Evolutionary conservation across 805 yeast genomes (phyloP), one percentile per base, ranked within the genome.

Genomic region (Saccharomycopsis synnaedendra): DNA sequence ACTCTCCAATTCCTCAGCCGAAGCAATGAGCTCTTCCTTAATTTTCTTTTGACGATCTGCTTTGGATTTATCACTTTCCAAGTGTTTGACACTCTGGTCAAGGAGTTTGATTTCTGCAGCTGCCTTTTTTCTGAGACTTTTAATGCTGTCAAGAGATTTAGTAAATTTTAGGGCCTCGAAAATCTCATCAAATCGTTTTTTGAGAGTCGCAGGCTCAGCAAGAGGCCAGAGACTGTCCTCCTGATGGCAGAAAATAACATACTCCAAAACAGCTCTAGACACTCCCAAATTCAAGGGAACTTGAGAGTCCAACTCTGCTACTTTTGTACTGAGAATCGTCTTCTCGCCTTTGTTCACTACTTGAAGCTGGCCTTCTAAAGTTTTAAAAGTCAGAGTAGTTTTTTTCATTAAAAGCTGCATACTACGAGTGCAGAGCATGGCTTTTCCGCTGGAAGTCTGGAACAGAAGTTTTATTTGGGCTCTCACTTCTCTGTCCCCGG

Each of bases 171-270:
- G 76, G 0, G 97, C 96, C 64, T 93, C 97, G 58, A 93, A 93
- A 5, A 93, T 90, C 63, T 93, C 98, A 62, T 93, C 98, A 58
- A 93, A 94, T 46, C 90, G 75, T 64, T 89, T 89, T 64, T 93
- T 94, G 60, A 93, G 71, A 8, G 74, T 74, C 2, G 95, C 72
- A 1, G 98, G 94, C 63, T 93, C 99, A 56, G 89, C 77, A 43
- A 93, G 69, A 1, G 99, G 99, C 99, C 99, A 93, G 32, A 87
- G 64, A 56, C 90, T 81, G 51, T 93, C 99, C 58, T 93, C 99
- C 62, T 93, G 99, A 59, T 93, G 99, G 59, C 98, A 90, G 64
- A 93, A 93, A 1, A 90, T 81, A 39, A 93, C 98, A 60, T 87
- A 86, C 55, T 90, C 96, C 45, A 93, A 65, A 47, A 93, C 78